These are phyloP conservation scores for Skeletonema tropicum DNA, from an alignment of 108 stramenopile species.

Conservation along the genomic window DNA sequence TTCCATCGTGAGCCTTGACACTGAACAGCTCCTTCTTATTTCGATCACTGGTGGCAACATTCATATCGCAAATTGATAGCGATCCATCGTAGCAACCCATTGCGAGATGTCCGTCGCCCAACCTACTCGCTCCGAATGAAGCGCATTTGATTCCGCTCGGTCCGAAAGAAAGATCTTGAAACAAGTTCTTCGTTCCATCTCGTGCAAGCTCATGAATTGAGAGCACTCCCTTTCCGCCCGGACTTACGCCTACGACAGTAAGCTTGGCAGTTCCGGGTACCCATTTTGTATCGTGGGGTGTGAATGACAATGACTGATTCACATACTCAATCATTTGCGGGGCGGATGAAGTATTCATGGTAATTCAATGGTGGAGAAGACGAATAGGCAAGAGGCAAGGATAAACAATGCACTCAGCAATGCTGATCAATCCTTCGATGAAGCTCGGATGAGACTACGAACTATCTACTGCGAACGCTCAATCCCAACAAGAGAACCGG, in stretches of 20 bases:
- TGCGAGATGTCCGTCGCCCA: slow-evolving; percentile 74
- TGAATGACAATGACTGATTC: slow-evolving; percentile 64
- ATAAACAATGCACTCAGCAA: too few species aligned
- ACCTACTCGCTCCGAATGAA: slow-evolving; percentile 86
- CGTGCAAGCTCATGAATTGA: slow-evolving; percentile 74
- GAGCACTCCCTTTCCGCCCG: slow-evolving; percentile 78
- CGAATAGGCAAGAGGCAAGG: too few species aligned
- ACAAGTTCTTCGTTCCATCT: slow-evolving; percentile 64
- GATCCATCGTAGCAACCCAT: slow-evolving; percentile 73
- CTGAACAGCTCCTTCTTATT: slow-evolving; percentile 38
- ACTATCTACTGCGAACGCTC: too few species aligned
- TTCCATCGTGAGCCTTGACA: slow-evolving; percentile 63
- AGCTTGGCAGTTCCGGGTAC: slow-evolving; percentile 79
- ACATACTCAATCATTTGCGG: slow-evolving; percentile 91
- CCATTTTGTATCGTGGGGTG: slow-evolving; percentile 85
- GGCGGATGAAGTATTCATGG: slow-evolving; percentile 86
- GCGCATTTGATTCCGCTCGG: slow-evolving; percentile 83
- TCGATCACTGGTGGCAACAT: neutral
- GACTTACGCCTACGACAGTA: slow-evolving; percentile 72
- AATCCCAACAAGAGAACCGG: too few species aligned
- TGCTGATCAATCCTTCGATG: too few species aligned
- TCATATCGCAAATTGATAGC: slow-evolving; percentile 59
- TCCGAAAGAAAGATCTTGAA: slow-evolving; percentile 50
- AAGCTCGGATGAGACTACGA: too few species aligned
- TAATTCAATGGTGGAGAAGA: too few species aligned